phyloP scores from a whole-genome alignment of 768 basidiomycete species.

The Sporobolomyces pararoseus region DNA sequence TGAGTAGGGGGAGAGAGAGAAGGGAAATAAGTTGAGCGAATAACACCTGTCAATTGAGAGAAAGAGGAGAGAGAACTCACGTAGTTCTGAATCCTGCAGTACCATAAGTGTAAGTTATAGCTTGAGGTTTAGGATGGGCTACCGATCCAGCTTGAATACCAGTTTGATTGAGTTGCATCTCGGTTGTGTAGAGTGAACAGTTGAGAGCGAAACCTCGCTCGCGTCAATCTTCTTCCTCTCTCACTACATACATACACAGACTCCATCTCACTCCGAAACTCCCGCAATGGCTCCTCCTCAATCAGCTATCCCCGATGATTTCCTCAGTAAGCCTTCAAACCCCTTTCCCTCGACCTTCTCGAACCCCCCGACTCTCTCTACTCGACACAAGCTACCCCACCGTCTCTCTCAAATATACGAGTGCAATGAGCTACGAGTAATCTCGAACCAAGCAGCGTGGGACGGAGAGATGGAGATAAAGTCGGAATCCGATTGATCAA shows the following conservation, averaged over 20 bases:
- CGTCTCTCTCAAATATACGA: no score
- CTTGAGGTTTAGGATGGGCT: conserved; percentile 49
- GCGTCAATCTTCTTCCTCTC: neutral
- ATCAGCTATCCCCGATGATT: conserved; percentile 37
- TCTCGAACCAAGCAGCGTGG: no score
- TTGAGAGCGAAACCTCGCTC: neutral
- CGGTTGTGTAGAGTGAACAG: neutral
- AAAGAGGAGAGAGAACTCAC: conserved; percentile 39
- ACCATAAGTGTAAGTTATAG: conserved; percentile 50
- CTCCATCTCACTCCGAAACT: neutral
- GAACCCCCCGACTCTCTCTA: neutral
- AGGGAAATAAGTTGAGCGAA: neutral
- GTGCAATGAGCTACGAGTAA: no score
- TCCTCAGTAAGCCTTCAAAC: conserved; percentile 29
- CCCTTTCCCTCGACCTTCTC: no score
- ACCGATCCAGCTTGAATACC: conserved; percentile 45
- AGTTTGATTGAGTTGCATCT: conserved; percentile 27
- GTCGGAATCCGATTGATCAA: conserved; percentile 2
- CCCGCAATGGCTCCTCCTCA: conserved; percentile 34
- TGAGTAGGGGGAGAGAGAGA: conserved; percentile 18
- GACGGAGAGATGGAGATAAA: neutral
- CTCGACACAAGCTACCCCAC: neutral
- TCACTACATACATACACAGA: neutral
- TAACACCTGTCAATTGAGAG: neutral
- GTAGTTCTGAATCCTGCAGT: conserved; percentile 54